A percentile compares a stretch with the other conserved stretches of the same genome.
Conservation (phyloP, 768 basidiomycete species). For the Lentinula edodes region DNA sequence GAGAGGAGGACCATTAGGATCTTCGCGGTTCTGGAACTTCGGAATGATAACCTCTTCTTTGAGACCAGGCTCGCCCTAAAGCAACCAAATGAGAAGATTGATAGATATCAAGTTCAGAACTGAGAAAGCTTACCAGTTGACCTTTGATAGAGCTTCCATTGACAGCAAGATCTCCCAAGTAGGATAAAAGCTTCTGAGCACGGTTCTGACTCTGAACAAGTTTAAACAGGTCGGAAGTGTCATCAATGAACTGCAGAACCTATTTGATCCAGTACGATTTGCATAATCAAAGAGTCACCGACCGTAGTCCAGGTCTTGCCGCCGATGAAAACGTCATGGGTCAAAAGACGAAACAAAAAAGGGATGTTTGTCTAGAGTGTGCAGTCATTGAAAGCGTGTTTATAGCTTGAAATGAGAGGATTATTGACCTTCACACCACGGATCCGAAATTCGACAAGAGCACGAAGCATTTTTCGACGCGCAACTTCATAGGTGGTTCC, state of each 20-base stretch:
- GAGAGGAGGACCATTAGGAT: constrained; percentile 66
- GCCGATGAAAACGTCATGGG: constrained; percentile 92
- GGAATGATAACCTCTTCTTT: constrained; percentile 85
- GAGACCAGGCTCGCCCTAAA: constrained; percentile 84
- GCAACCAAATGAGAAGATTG: background rate
- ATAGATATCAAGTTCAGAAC: background rate
- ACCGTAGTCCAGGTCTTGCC: constrained; percentile 99
- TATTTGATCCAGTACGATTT: background rate
- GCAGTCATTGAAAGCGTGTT: too few species aligned
- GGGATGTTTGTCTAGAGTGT: constrained; percentile 87
- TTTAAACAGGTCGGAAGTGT: constrained; percentile 99
- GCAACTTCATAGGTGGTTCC: constrained; percentile 99
- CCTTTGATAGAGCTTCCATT: constrained; percentile 98
- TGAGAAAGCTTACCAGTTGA: constrained; percentile 46
- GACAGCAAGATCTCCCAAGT: constrained; percentile 96
- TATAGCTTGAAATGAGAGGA: background rate
- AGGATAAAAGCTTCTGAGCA: constrained; percentile 94
- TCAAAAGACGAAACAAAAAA: constrained; percentile 96
- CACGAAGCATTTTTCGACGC: constrained; percentile 97
- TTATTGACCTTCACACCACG: constrained; percentile 88
- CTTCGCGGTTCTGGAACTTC: constrained; percentile 68
- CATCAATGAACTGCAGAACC: constrained; percentile 84
- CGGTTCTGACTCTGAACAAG: constrained; percentile 97
- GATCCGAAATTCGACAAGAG: constrained; percentile 99
- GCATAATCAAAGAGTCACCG: constrained; percentile 14